Evolutionary conservation across 2,329 filamentous ascomycete species (phyloP).

Genomic region (Aspergillus pseudoglaucus): DNA sequence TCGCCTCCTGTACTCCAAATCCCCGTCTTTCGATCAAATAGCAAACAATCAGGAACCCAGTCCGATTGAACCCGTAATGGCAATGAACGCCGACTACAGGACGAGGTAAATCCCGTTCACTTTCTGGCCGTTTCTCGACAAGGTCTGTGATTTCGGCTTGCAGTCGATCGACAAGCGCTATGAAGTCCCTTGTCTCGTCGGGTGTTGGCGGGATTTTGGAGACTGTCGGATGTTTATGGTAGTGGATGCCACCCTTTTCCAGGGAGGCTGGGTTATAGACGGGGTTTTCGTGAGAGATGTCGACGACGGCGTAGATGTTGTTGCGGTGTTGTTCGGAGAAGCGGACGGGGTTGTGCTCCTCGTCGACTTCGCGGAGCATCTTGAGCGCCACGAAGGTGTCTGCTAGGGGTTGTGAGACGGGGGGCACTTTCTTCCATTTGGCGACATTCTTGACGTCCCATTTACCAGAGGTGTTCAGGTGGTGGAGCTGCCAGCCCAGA

Average conservation of each 20-base stretch:
- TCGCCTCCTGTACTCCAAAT: slow-evolving; percentile 66
- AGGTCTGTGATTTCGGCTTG: slow-evolving; percentile 49
- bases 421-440: slow-evolving; percentile 77
- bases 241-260: slow-evolving; percentile 60
- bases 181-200: slow-evolving; percentile 56
- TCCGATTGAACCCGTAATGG: slow-evolving; percentile 93
- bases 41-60: slow-evolving; percentile 81
- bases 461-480: slow-evolving; percentile 82
- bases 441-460: slow-evolving; percentile 96
- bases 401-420: slow-evolving; percentile 72
- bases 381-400: slow-evolving; percentile 84
- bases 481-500: slow-evolving; percentile 84
- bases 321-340: slow-evolving; percentile 64
- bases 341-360: slow-evolving; percentile 66
- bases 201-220: slow-evolving; percentile 76
- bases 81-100: slow-evolving; percentile 76
- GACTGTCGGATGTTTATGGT: slow-evolving; percentile 85
- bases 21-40: slow-evolving; percentile 80
- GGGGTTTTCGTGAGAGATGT: slow-evolving; percentile 85
- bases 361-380: slow-evolving; percentile 83
- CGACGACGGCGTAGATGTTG: slow-evolving; percentile 69
- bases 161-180: slow-evolving; percentile 54
- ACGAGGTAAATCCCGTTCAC: slow-evolving; percentile 29
- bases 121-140: slow-evolving; percentile 33
- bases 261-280: slow-evolving; percentile 76